Percentiles rank a stretch among this genome's conserved stretches.
These are phyloP conservation scores for Stromatinia cepivora DNA, from an alignment of 2,329 filamentous ascomycete species.

Conservation along the genomic window DNA sequence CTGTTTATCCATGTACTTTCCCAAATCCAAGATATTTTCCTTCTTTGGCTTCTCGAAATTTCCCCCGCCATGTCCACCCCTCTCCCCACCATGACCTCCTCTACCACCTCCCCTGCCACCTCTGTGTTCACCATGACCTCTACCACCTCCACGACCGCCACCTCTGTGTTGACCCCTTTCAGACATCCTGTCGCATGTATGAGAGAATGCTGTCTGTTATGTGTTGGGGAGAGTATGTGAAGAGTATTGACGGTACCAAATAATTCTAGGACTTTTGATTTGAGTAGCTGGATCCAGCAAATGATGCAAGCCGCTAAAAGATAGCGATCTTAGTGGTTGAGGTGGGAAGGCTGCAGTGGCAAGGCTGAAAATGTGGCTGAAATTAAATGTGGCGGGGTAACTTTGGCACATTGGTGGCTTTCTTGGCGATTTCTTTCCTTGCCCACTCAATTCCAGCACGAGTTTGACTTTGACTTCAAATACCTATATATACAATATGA, in stretches of 20 bases:
- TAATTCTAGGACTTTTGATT: conserved; percentile 7
- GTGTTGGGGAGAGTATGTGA: not conserved
- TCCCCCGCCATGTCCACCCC: conserved; percentile 48
- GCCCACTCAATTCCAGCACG: not conserved
- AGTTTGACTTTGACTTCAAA: too few species aligned
- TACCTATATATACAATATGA: too few species aligned
- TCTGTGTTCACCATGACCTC: conserved; percentile 24
- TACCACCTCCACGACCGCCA: conserved; percentile 27
- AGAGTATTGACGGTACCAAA: not conserved
- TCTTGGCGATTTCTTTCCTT: not conserved
- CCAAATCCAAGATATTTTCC: conserved; percentile 94
- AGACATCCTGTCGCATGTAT: conserved; percentile 28
- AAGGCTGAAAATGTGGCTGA: conserved; percentile 12
- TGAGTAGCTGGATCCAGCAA: conserved; percentile 11
- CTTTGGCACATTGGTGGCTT: not conserved
- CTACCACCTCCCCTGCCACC: conserved; percentile 33
- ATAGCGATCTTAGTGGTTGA: not conserved
- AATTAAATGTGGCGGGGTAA: not conserved
- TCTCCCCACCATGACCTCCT: conserved; percentile 41
- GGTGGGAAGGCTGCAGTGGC: not conserved
- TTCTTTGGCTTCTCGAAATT: conserved; percentile 84
- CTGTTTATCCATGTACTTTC: conserved; percentile 96
- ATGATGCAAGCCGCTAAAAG: conserved; percentile 12
- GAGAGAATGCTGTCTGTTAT: not conserved
- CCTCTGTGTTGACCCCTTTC: conserved; percentile 30